These are phyloP conservation scores for Porcisia hertigi DNA, from an alignment of 208 protist species.

Conservation along the genomic window DNA sequence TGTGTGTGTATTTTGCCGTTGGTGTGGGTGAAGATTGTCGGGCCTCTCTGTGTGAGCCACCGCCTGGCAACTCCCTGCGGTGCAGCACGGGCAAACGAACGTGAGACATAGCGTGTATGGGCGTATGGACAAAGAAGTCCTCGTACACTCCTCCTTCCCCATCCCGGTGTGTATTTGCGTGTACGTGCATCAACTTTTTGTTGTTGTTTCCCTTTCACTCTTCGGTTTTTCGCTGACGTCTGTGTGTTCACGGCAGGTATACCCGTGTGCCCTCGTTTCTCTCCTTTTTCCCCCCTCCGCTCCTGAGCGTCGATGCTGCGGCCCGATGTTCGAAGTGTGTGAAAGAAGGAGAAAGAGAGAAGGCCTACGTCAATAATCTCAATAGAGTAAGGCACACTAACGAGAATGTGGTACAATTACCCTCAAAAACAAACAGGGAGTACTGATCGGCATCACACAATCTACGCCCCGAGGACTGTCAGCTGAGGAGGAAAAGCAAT, in stretches of 20 bases:
- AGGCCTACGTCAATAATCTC: not conserved
- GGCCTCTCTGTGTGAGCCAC: too few relatives aligned
- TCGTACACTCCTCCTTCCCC: not conserved
- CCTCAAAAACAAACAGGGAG: too few relatives aligned
- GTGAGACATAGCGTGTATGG: not conserved
- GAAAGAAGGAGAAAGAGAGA: not conserved
- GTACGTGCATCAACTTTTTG: not conserved
- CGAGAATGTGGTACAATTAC: not conserved
- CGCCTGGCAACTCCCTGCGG: not conserved
- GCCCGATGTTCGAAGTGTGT: not conserved
- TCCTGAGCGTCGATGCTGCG: not conserved
- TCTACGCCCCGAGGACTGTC: not conserved
- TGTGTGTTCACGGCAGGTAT: not conserved
- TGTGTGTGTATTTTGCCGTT: not conserved
- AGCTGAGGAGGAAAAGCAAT: not conserved
- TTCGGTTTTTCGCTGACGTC: not conserved
- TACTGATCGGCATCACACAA: not conserved
- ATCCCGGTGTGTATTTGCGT: not conserved
- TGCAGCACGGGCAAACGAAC: not conserved
- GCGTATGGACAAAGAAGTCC: not conserved
- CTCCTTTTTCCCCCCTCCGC: not conserved
- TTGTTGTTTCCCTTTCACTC: not conserved
- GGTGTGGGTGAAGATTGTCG: not conserved
- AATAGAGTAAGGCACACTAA: slow-evolving; percentile 20
- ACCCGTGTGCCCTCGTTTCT: not conserved